Base-by-base conservation (phyloP, 2,329 filamentous ascomycete species). In the Botrytis fragariae region DNA sequence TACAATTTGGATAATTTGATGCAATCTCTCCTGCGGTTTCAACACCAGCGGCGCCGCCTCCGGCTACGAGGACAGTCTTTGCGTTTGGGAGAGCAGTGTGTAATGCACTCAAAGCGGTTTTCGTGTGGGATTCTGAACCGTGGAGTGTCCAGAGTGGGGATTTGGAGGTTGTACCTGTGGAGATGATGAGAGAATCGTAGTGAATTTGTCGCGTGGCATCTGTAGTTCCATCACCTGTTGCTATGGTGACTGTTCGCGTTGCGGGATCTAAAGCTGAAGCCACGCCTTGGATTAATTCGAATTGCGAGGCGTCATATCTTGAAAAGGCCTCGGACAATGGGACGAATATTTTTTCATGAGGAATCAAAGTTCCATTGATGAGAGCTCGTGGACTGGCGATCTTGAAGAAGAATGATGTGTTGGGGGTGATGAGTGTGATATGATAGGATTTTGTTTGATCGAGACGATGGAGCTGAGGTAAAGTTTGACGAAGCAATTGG, bases 21-120 rank as follows among this genome's bases (percentile, higher is more conserved):
- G 77, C 87, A 0, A 87, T 79, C 74, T 87, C 85, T 25, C 86
- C 86, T 0, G 86, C 85, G 2, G 81, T 82, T 74, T 87, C 86
- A 25, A 87, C 78, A 6, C 84, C 84, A 1, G 83, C 78, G 12
- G 84, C 82, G 1, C 84, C 84, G n/a, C 83, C 84, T 44, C 84
- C 84, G 4, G 80, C 80, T 54, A 87, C 82, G 10, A 87, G 77
- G 54, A 87, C 85, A 16, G 69, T 82, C 39, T 83, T 84, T 0
- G 84, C 83, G 1, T 69, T 73, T 0, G 82, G 77, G 0, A 88
- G 77, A 1, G 80, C 82, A 29, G 79, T 74, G 3, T 85, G 83
- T 72, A 88, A 84, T 1, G 75, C 69, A 0, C 71, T 69, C 83
- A 85, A 86, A 71, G 76, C 80, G 22, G 75, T 71, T 9, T 79